Percentiles rank a stretch among this genome's conserved stretches.
These are phyloP conservation scores for Selaginella tamariscina DNA, from an alignment of 75 land plant species.

Conservation along the genomic window DNA sequence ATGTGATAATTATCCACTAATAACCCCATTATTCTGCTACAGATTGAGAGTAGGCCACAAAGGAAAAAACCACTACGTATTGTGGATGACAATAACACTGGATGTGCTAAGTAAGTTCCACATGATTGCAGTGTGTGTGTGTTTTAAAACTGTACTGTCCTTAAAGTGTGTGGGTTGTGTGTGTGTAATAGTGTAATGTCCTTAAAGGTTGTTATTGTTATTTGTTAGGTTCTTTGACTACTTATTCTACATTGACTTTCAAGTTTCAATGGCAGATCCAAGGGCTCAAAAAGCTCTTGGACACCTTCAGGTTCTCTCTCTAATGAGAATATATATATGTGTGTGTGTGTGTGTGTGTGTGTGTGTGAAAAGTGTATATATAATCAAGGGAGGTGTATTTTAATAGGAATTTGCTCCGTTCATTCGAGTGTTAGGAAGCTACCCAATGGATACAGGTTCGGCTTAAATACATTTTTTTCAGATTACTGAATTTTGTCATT, in stretches of 20 bases:
- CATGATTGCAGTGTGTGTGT: too few relatives aligned
- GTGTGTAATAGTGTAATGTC: background rate
- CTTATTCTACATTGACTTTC: slow-evolving; percentile 91
- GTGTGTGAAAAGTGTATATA: too few relatives aligned
- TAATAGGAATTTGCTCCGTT: slow-evolving; percentile 83
- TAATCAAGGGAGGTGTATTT: background rate
- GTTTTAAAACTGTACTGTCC: background rate
- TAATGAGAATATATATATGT: background rate
- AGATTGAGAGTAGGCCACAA: background rate
- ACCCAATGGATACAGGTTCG: slow-evolving; percentile 45
- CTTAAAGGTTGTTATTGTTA: background rate
- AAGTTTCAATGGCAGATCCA: slow-evolving; percentile 87
- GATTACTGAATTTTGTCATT: too few relatives aligned
- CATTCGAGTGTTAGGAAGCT: slow-evolving; percentile 78
- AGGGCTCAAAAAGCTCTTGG: slow-evolving; percentile 82
- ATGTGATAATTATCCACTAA: too few relatives aligned
- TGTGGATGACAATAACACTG: background rate
- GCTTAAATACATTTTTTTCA: too few relatives aligned
- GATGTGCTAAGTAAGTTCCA: background rate
- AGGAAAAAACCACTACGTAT: background rate
- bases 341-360: background rate
- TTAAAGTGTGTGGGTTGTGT: background rate
- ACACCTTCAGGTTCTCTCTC: slow-evolving; percentile 50
- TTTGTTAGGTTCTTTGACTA: slow-evolving; percentile 69
- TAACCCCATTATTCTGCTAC: background rate